These are phyloP conservation scores for Phalaenopsis aphrodite DNA, from an alignment of 106 monocot species.

Conservation along the genomic window DNA sequence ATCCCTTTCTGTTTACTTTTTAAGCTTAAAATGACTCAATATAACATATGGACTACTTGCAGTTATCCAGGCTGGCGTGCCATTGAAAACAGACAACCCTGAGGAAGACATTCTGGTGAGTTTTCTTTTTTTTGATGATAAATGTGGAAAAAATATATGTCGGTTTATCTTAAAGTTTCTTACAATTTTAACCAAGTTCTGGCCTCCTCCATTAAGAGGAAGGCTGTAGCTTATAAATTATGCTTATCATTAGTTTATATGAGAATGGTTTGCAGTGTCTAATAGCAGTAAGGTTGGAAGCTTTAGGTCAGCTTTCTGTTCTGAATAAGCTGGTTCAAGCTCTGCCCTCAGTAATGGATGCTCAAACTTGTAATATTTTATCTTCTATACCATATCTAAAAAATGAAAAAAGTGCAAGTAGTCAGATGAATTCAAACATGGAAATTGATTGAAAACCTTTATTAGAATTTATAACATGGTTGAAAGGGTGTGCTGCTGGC, in stretches of 20 bases:
- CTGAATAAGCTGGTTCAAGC: neutral
- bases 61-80: conserved; percentile 39
- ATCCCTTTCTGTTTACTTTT: neutral
- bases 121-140: neutral
- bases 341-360: too few species aligned
- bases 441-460: neutral
- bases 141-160: neutral
- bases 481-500: neutral
- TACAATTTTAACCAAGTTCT: neutral
- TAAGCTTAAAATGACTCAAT: neutral
- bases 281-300: neutral
- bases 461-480: neutral
- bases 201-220: neutral
- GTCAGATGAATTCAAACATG: neutral
- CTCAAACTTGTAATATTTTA: too few species aligned
- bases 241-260: neutral
- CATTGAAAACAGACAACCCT: conserved; percentile 23
- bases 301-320: neutral
- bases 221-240: neutral
- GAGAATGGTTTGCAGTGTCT: neutral
- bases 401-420: too few species aligned
- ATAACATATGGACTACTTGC: conserved; percentile 7
- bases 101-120: conserved; percentile 30
- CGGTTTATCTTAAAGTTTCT: neutral
- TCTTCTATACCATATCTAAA: too few species aligned